Evolutionary conservation across 2,329 filamentous ascomycete genomes (phyloP).

Genomic region (Aspergillus piperis): DNA sequence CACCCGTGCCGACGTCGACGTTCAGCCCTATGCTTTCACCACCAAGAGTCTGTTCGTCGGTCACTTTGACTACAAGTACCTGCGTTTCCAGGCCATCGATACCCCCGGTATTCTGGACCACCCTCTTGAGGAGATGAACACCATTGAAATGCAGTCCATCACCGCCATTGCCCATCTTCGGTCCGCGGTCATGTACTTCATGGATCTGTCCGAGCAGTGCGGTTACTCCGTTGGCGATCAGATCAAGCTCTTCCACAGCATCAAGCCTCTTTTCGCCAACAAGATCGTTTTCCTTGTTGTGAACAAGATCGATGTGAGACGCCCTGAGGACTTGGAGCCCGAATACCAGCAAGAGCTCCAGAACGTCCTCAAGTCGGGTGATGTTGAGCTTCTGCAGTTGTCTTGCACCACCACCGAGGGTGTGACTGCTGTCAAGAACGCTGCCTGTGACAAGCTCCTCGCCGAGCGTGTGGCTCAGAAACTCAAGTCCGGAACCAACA

Average conservation of each 20-base stretch:
- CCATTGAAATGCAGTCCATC: constrained; percentile 98
- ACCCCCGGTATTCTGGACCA: constrained; percentile 98
- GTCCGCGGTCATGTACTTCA: constrained; percentile 95
- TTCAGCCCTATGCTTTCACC: constrained; percentile 97
- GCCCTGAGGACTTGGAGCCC: constrained; percentile 80
- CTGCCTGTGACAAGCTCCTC: constrained; percentile 87
- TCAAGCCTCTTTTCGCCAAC: constrained; percentile 95
- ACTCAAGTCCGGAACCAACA: constrained; percentile 83
- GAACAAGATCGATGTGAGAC: constrained; percentile 96
- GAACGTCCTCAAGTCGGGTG: constrained; percentile 76
- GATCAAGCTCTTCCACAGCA: constrained; percentile 92
- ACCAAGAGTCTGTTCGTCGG: constrained; percentile 97
- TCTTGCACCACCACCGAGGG: constrained; percentile 95
- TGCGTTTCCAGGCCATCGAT: constrained; percentile 89
- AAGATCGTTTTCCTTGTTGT: constrained; percentile 95
- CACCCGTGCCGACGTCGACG: constrained; percentile 91
- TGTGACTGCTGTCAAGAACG: constrained; percentile 92
- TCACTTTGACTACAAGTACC: constrained; percentile 96
- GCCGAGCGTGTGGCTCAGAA: constrained; percentile 94
- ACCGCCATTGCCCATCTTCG: constrained; percentile 96
- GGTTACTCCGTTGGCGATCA: constrained; percentile 92
- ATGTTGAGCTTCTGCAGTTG: constrained; percentile 89
- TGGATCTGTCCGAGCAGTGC: constrained; percentile 96
- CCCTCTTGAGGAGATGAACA: constrained; percentile 98
- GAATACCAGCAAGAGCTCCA: constrained; percentile 78